Percentiles rank a stretch among this genome's conserved stretches.
Conservation (phyloP, 768 basidiomycete species). For the Cystofilobasidium bisporidii region DNA sequence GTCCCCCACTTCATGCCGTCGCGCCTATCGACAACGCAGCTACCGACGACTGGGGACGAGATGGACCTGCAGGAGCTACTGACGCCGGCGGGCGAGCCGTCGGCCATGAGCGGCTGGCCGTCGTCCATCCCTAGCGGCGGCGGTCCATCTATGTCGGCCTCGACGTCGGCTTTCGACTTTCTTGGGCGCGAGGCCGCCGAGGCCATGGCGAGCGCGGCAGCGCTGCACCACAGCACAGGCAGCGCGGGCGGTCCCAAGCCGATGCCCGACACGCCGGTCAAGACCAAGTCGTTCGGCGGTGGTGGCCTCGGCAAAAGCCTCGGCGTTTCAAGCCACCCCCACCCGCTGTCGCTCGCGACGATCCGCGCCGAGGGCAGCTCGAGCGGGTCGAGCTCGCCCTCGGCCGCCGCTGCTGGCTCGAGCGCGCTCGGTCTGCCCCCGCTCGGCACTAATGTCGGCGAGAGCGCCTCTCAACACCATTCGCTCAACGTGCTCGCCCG, state of each 20-base stretch:
- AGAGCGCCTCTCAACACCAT: background rate
- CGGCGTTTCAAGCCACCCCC: slow-evolving; percentile 10
- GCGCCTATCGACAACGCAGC: background rate
- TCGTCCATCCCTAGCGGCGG: background rate
- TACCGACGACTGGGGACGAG: background rate
- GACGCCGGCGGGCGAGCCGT: slow-evolving; percentile 13
- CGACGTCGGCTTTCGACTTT: slow-evolving; percentile 23
- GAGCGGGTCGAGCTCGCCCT: slow-evolving; percentile 18
- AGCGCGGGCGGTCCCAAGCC: slow-evolving; percentile 9
- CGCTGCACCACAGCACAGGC: slow-evolving; percentile 18
- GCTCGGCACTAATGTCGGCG: slow-evolving; percentile 15
- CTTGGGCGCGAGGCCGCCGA: slow-evolving; percentile 27
- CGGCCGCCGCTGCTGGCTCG: background rate
- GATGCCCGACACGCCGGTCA: slow-evolving; percentile 40
- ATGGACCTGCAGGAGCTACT: slow-evolving; percentile 18
- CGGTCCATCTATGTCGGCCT: background rate
- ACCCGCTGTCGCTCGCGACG: slow-evolving; percentile 23
- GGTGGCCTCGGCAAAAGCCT: slow-evolving; percentile 2
- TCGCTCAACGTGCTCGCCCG: slow-evolving; percentile 24
- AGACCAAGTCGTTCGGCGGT: slow-evolving; percentile 28
- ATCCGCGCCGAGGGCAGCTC: slow-evolving; percentile 17
- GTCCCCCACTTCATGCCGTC: slow-evolving; percentile 17
- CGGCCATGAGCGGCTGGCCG: slow-evolving; percentile 14
- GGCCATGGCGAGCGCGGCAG: slow-evolving; percentile 24
- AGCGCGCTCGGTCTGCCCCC: slow-evolving; percentile 2